Percentiles rank a stretch among this genome's conserved stretches.
phyloP scores from a whole-genome alignment of 345 rosid genomes.

The Populus pruinosa region DNA sequence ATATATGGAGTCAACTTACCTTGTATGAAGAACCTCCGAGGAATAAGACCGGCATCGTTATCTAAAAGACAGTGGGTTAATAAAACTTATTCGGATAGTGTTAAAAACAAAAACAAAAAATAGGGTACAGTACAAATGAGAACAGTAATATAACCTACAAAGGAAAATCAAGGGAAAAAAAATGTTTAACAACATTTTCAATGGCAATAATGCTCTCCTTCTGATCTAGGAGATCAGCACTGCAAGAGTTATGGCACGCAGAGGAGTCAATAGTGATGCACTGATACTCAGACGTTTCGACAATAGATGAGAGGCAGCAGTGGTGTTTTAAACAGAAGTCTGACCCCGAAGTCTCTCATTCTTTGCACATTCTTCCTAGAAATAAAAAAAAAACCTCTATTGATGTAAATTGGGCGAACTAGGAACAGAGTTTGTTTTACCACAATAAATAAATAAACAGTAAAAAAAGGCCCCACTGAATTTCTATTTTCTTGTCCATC shows the following conservation, averaged over 20 bases:
- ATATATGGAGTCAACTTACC: not conserved
- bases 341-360: constrained; percentile 41
- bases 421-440: not conserved
- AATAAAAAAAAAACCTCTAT: not conserved
- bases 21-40: not conserved
- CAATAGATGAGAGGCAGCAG: not conserved
- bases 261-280: too few species aligned
- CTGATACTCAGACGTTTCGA: not conserved
- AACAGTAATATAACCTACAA: not conserved
- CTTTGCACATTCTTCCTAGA: constrained; percentile 53
- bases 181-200: not conserved
- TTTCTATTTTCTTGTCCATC: not conserved
- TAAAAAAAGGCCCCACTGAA: not conserved
- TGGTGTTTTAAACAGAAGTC: constrained; percentile 7
- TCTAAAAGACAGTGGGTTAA: not conserved
- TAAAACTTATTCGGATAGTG: not conserved
- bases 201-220: not conserved
- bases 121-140: not conserved
- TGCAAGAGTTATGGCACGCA: not conserved
- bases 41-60: not conserved
- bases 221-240: not conserved
- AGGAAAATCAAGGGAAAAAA: not conserved
- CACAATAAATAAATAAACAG: not conserved
- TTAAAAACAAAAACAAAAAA: too few species aligned
- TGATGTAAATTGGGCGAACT: not conserved